Conservation (phyloP, 345 rosid genomes). For the Moringa oleifera region DNA sequence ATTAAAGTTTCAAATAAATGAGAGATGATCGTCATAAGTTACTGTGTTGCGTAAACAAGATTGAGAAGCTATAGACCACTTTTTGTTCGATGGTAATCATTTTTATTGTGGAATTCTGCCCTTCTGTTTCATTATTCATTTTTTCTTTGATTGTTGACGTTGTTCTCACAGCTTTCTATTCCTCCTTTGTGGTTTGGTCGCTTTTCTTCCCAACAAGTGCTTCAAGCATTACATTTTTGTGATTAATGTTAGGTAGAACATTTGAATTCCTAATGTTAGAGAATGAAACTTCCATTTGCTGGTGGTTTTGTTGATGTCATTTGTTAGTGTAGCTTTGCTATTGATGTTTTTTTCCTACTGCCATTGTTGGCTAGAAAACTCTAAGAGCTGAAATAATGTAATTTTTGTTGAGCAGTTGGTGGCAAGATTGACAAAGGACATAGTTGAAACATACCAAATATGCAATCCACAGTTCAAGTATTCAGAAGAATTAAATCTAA, state of each 20-base stretch:
- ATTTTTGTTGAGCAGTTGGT: slow-evolving; percentile 60
- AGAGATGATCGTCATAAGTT: too few species aligned
- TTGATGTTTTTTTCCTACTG: neutral
- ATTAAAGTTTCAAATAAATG: too few species aligned
- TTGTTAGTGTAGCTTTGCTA: neutral
- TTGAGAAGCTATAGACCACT: too few species aligned
- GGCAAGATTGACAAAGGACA: slow-evolving; percentile 75
- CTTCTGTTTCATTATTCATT: neutral
- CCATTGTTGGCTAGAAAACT: slow-evolving; percentile 7
- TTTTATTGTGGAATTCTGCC: too few species aligned
- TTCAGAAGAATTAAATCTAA: slow-evolving; percentile 90
- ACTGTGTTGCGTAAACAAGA: too few species aligned
- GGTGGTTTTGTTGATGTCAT: slow-evolving; percentile 9
- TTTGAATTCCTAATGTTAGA: neutral
- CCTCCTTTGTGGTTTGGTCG: neutral
- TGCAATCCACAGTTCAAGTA: slow-evolving; percentile 90
- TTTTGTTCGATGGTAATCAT: too few species aligned
- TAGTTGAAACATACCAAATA: slow-evolving; percentile 78
- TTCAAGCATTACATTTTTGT: neutral
- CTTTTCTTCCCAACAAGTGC: neutral
- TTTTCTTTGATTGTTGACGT: neutral
- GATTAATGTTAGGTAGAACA: neutral
- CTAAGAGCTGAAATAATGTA: slow-evolving; percentile 13
- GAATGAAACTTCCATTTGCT: neutral
- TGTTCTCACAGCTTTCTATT: neutral